Percentiles rank a stretch among this genome's conserved stretches.
phyloP scores from a whole-genome alignment of 306 rosid species.

The Quercus dentata region DNA sequence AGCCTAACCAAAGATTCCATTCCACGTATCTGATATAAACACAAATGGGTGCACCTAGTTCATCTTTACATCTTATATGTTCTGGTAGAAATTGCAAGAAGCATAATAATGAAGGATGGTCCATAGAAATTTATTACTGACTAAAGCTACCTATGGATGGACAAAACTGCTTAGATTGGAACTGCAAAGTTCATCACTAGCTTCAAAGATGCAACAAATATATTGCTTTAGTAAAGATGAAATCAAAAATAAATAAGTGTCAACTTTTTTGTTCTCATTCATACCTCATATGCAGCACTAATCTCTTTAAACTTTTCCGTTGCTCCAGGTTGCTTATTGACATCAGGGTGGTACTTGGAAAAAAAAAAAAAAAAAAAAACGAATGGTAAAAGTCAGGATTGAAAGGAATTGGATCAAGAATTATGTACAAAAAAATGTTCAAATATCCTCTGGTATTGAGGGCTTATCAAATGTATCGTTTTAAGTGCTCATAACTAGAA shows the following conservation, averaged over 20 bases:
- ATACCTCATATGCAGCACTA: conserved; percentile 94
- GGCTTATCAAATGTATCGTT: background rate
- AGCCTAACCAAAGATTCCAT: background rate
- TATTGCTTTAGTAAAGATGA: background rate
- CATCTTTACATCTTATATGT: background rate
- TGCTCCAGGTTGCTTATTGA: conserved; percentile 94
- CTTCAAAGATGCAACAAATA: background rate
- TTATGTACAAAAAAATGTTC: too few species aligned
- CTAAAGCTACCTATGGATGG: background rate
- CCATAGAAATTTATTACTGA: background rate
- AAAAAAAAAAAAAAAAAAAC: conserved; percentile 1
- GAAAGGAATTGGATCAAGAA: background rate
- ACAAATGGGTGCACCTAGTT: too few species aligned
- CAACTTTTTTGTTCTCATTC: conserved; percentile 17
- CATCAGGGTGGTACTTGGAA: conserved; percentile 93
- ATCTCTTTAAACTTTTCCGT: conserved; percentile 95
- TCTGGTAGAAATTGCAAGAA: background rate
- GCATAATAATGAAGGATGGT: background rate
- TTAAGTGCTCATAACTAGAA: background rate
- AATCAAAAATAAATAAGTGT: background rate
- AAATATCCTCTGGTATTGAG: too few species aligned
- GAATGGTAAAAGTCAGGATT: conserved; percentile 19
- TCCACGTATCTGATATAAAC: background rate
- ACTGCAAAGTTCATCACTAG: background rate
- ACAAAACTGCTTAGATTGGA: background rate